These are phyloP conservation scores for Lentinula raphanica DNA, from an alignment of 768 basidiomycete genomes.

Conservation along the genomic window DNA sequence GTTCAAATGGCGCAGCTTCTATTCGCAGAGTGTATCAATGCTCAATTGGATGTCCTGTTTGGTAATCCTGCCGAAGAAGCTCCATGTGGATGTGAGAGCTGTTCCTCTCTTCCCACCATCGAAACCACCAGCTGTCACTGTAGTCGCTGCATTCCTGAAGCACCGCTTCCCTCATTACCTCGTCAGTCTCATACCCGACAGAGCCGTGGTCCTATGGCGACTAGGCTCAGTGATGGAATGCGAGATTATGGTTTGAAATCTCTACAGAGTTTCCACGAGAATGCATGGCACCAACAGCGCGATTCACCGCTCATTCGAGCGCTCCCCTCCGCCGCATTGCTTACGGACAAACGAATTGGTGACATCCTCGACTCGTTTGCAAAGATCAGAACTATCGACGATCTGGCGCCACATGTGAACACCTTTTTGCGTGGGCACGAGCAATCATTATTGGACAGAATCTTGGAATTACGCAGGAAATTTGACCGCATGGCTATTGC, in stretches of 20 bases:
- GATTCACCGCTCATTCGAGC: neutral
- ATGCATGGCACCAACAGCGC: neutral
- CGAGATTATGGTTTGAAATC: neutral
- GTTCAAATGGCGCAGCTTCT: neutral
- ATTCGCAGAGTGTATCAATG: neutral
- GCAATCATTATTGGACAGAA: neutral
- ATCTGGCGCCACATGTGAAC: neutral
- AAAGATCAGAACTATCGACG: neutral
- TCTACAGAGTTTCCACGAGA: neutral
- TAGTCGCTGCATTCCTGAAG: neutral
- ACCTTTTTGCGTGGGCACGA: neutral
- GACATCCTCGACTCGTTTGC: neutral
- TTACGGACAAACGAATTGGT: neutral
- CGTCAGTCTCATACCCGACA: neutral
- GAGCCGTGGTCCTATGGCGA: neutral
- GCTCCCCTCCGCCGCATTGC: neutral
- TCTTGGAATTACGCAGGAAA: neutral
- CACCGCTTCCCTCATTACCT: neutral
- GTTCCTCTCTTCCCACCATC: neutral
- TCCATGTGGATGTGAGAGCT: neutral
- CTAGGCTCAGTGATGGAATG: neutral
- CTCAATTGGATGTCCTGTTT: neutral
- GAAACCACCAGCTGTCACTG: neutral
- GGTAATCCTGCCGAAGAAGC: neutral
- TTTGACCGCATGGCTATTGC: neutral